These are phyloP conservation scores for Microbotryum violaceum DNA, from an alignment of 1,284 basidiomycete species.

Conservation along the genomic window DNA sequence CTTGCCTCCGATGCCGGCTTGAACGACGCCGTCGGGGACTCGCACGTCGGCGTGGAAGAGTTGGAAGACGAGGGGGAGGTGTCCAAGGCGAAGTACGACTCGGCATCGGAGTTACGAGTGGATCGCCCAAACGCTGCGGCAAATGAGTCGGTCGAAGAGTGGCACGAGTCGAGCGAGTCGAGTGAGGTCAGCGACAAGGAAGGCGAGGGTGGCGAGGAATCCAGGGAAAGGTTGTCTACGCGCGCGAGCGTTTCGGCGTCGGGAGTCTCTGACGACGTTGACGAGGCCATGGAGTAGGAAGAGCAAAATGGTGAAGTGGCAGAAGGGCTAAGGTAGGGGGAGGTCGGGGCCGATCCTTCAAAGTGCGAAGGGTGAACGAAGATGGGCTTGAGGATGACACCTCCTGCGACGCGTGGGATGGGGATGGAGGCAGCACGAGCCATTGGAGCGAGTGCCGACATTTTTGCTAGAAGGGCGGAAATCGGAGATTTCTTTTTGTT, in stretches of 20 bases:
- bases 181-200: background rate
- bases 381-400: slow-evolving; percentile 1
- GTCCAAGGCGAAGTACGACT: background rate
- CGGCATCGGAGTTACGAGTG: background rate
- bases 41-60: slow-evolving; percentile 1
- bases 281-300: background rate
- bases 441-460: background rate
- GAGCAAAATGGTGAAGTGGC: no score
- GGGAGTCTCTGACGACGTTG: background rate
- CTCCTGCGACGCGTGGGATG: background rate
- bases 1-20: background rate
- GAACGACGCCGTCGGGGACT: background rate
- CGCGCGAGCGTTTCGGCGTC: background rate
- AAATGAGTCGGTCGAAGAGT: no score
- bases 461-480: background rate
- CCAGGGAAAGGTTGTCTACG: background rate
- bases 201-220: background rate
- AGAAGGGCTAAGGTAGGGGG: background rate
- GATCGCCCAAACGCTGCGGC: background rate
- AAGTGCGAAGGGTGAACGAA: slow-evolving; percentile 6
- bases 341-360: background rate
- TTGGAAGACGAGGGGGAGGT: slow-evolving; percentile 1
- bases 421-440: slow-evolving; percentile 1
- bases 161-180: background rate
- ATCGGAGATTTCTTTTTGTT: background rate